Conservation (phyloP, 257 asterid genomes). For the Solanum dulcamara region DNA sequence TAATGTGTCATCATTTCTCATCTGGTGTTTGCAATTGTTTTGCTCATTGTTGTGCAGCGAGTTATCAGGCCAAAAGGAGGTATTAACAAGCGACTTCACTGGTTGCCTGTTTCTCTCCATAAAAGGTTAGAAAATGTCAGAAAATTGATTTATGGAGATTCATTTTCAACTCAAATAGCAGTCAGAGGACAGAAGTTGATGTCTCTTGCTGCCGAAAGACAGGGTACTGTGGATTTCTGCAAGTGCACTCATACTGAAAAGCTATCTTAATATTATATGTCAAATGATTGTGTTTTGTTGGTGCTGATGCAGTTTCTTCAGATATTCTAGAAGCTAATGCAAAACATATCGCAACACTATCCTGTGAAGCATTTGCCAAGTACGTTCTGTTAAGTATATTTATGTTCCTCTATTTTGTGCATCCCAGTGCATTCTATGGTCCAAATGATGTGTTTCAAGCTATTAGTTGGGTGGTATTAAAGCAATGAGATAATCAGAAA, state of each 20-base stretch:
- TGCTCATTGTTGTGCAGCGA: conserved; percentile 31
- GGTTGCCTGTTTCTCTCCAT: conserved; percentile 61
- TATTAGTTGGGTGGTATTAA: neutral
- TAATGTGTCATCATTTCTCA: neutral
- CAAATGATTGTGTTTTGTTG: neutral
- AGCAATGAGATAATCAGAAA: neutral
- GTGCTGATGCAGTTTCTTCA: conserved; percentile 10
- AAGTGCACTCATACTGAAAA: neutral
- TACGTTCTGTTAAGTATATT: conserved; percentile 4
- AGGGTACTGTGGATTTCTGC: neutral
- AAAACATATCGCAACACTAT: conserved; percentile 37
- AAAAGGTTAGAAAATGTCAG: conserved; percentile 20
- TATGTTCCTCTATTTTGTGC: neutral
- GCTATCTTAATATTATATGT: neutral
- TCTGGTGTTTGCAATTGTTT: neutral
- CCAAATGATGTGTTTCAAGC: neutral
- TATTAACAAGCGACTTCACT: conserved; percentile 45
- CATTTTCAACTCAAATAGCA: conserved; percentile 22
- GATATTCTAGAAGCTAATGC: conserved; percentile 56
- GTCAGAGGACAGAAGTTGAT: conserved; percentile 8
- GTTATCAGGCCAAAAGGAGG: conserved; percentile 68
- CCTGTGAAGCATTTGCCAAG: conserved; percentile 45
- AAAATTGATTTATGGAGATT: conserved; percentile 16
- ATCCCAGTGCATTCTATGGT: neutral
- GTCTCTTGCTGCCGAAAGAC: neutral